Evolutionary conservation across 371 early-diverging fungal genomes (phyloP), one percentile per base, ranked within the genome.

Genomic region (Apophysomyces elegans): DNA sequence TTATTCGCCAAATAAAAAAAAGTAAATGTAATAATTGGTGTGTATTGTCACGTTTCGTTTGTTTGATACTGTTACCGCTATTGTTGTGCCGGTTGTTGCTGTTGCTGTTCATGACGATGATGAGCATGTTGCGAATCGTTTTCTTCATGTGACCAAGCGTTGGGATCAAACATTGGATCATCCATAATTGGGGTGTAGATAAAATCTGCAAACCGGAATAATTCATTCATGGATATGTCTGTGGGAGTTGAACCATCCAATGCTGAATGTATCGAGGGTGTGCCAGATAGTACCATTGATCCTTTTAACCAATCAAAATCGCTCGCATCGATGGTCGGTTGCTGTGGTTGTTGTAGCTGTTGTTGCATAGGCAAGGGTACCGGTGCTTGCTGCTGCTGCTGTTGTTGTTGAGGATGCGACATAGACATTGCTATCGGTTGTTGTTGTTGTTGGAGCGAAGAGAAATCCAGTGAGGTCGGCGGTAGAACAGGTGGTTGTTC

Each of bases 181-280:
- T 41, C 41, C 41, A 41, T 41, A 13, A 41, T 41, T 41, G 41
- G 41, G 8, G 41, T 68, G 32, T 68, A 68, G 7, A 68, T 59
- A 50, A 68, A 68, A 37, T 68, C 68, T 8, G 68, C 68, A 68
- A 68, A 68, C 0, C 68, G 68, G 18, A 68, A 63, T 8, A 68
- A 41, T 60, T 68, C 68, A 16, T 57, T 61, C 7, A 59, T 62
- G 3, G 67, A 61, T 18, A 59, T 9, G 36, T 68, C 68, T 13
- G 63, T 38, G 7, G 45, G 63, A 7, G 58, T 37, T 7, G 63
- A 37, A 56, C 63, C 45, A 18, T 62, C 63, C 18, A 62, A 36
- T 16, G 54, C 50, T 4, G 63, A 62, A 12, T 46, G 63, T 1
- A 46, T 38, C 11, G 56, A 41, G 8, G 41, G 41, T 8, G 57